These are phyloP conservation scores for Chondrus crispus DNA, from an alignment of 23 red algal genomes.

Conservation along the genomic window DNA sequence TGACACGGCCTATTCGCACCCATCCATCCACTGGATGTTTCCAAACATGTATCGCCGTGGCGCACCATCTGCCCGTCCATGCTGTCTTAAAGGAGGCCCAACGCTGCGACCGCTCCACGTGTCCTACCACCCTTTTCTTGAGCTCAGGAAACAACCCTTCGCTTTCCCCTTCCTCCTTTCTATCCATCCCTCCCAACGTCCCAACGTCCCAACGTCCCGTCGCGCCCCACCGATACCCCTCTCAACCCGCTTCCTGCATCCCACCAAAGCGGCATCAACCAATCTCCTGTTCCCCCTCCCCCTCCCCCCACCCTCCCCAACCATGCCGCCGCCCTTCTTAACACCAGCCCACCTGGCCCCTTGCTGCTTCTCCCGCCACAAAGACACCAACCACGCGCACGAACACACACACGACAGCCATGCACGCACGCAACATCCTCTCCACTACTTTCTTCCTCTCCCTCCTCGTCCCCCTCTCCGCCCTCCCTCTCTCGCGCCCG, in stretches of 20 bases:
- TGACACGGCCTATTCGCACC: too few species aligned
- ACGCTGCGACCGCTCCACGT: too few species aligned
- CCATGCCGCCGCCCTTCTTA: neutral
- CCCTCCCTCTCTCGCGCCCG: neutral
- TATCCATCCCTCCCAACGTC: neutral
- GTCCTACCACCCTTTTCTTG: too few species aligned
- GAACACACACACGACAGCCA: neutral
- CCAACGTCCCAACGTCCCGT: neutral
- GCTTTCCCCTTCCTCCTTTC: neutral
- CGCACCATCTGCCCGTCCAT: too few species aligned
- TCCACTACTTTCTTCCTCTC: neutral
- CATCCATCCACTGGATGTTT: too few species aligned
- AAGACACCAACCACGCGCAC: neutral
- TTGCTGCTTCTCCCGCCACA: neutral
- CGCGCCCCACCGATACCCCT: neutral
- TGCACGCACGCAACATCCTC: neutral
- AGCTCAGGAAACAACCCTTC: too few species aligned
- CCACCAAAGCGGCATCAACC: too few species aligned
- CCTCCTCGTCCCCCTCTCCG: neutral
- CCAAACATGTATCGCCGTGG: too few species aligned
- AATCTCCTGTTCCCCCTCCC: neutral
- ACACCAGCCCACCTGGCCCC: neutral
- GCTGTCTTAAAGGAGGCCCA: too few species aligned
- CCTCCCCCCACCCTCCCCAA: neutral
- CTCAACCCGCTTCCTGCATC: too few species aligned